Conservation (phyloP, 179 eudicot genomes). For the Beta corolliflora region DNA sequence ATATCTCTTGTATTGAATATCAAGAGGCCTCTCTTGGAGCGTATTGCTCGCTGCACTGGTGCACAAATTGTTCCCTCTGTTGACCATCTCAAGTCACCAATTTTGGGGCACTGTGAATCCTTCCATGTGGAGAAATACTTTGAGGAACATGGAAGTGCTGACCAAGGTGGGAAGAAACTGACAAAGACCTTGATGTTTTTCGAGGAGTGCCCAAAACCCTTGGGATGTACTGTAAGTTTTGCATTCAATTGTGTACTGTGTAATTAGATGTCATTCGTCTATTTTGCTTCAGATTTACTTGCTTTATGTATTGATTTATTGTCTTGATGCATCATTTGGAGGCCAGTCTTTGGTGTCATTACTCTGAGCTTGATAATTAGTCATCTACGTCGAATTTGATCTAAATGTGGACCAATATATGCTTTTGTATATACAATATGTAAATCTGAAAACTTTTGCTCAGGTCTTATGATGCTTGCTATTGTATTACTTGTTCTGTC, state of each 20-base stretch:
- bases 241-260: not conserved
- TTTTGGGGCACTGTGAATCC: constrained; percentile 43
- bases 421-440: too few species aligned
- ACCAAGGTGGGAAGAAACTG: constrained; percentile 52
- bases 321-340: not conserved
- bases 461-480: constrained; percentile 1
- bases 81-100: constrained; percentile 40
- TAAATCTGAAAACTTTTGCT: too few species aligned
- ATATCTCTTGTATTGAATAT: constrained; percentile 55
- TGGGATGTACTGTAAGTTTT: constrained; percentile 57
- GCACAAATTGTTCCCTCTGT: constrained; percentile 53
- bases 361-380: not conserved
- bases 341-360: not conserved
- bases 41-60: constrained; percentile 55
- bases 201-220: constrained; percentile 56
- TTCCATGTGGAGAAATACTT: constrained; percentile 53
- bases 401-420: too few species aligned
- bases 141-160: constrained; percentile 60
- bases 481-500: not conserved
- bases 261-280: constrained; percentile 3
- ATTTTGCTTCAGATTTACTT: not conserved
- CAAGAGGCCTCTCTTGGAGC: constrained; percentile 49
- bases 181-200: constrained; percentile 57
- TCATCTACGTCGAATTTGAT: not conserved
- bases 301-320: not conserved